phyloP scores from a whole-genome alignment of 495 filamentous ascomycete genomes.

The Trichoderma virens region DNA sequence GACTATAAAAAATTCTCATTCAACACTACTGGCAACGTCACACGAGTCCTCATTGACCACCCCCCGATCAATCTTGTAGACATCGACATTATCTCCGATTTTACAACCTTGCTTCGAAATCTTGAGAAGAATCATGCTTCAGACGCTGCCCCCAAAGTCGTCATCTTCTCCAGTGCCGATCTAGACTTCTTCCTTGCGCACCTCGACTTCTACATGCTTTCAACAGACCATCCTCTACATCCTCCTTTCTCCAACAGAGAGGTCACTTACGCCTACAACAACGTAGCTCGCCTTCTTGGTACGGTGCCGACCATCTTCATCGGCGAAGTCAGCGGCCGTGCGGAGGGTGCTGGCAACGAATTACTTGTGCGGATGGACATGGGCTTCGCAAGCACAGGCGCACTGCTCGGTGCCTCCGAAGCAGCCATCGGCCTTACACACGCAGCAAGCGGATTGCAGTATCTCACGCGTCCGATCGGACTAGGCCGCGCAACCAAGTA shows the following conservation, averaged over 20 bases:
- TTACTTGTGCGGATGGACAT: not conserved
- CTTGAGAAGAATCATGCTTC: too few relatives aligned
- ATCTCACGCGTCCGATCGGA: too few relatives aligned
- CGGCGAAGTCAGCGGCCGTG: not conserved
- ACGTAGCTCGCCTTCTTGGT: not conserved
- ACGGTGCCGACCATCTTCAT: not conserved
- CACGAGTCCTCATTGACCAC: too few relatives aligned
- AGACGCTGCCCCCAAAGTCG: not conserved
- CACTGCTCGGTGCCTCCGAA: too few relatives aligned
- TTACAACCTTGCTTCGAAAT: not conserved
- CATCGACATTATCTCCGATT: not conserved
- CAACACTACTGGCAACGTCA: too few relatives aligned
- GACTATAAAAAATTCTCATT: too few relatives aligned
- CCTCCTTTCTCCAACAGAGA: not conserved
- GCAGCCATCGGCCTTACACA: too few relatives aligned
- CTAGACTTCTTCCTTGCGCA: not conserved
- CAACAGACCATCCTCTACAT: not conserved
- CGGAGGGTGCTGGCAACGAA: not conserved
- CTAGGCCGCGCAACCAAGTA: too few relatives aligned
- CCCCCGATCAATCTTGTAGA: not conserved
- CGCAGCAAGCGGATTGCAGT: too few relatives aligned
- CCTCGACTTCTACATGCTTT: not conserved
- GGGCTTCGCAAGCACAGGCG: not conserved
- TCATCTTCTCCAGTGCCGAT: not conserved
- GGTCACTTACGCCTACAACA: not conserved